phyloP scores from a whole-genome alignment of 345 rosid genomes.

The Lumnitzera racemosa region DNA sequence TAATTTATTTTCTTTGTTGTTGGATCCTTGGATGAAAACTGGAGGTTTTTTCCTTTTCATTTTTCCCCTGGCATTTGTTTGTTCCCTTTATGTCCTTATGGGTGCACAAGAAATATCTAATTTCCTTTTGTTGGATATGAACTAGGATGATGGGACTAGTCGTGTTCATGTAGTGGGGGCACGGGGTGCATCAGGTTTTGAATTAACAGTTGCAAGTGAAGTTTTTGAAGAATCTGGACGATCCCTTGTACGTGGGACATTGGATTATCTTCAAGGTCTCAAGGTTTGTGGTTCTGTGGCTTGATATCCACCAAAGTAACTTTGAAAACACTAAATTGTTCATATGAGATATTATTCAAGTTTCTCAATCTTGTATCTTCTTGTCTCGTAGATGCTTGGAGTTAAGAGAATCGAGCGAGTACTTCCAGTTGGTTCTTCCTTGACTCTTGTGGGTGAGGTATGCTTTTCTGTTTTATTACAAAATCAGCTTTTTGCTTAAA shows the following conservation, averaged over 20 bases:
- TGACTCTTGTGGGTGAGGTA: constrained; percentile 99
- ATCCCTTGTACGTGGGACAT: constrained; percentile 87
- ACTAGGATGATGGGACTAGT: constrained; percentile 80
- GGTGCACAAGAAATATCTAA: too few relatives aligned
- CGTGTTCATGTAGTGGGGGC: constrained; percentile 70
- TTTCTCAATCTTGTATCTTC: background rate
- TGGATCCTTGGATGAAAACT: too few relatives aligned
- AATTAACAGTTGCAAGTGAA: constrained; percentile 61
- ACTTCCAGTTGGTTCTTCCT: constrained; percentile 83
- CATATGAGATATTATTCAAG: background rate
- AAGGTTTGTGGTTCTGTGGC: constrained; percentile 40
- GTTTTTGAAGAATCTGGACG: constrained; percentile 93
- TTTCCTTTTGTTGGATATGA: too few relatives aligned
- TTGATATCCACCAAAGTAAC: background rate
- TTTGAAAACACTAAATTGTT: background rate
- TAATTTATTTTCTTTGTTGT: background rate
- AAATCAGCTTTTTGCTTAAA: too few relatives aligned
- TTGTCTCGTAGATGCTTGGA: constrained; percentile 73
- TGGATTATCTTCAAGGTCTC: constrained; percentile 91
- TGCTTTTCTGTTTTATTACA: constrained; percentile 3
- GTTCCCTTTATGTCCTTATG: background rate
- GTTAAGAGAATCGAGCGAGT: constrained; percentile 87
- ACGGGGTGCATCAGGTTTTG: constrained; percentile 62
- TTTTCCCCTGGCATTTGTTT: constrained; percentile 8
- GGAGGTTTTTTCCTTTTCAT: background rate